Evolutionary conservation across 495 filamentous ascomycete species (phyloP).

Genomic region (Mycothermus thermophilus): DNA sequence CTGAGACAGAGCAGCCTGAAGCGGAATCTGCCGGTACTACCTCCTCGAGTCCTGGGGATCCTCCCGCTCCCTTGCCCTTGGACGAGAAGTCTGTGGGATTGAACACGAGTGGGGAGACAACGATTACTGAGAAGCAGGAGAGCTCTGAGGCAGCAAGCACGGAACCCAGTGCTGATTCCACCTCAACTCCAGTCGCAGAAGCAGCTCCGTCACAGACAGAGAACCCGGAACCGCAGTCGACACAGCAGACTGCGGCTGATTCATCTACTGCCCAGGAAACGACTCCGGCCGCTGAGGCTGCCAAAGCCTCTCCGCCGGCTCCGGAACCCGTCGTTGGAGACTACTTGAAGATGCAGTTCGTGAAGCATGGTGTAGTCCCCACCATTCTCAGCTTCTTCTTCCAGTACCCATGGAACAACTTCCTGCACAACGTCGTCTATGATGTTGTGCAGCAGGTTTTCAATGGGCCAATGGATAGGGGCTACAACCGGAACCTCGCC

Average conservation of each 20-base stretch:
- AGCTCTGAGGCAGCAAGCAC: too few relatives aligned
- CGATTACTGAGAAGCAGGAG: too few relatives aligned
- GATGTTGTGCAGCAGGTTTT: constrained; percentile 99
- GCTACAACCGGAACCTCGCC: constrained; percentile 84
- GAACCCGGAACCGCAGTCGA: too few relatives aligned
- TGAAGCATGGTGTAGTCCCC: constrained; percentile 84
- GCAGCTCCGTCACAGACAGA: too few relatives aligned
- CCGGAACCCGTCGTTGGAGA: constrained; percentile 85
- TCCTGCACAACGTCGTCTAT: constrained; percentile 98
- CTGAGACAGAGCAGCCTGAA: too few relatives aligned
- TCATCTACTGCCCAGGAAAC: not conserved
- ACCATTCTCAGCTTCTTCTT: constrained; percentile 98
- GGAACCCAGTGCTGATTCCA: too few relatives aligned
- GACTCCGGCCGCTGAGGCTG: not conserved
- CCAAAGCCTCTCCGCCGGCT: constrained; percentile 2
- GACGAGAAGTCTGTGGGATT: too few relatives aligned
- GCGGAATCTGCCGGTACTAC: too few relatives aligned
- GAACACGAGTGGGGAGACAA: too few relatives aligned
- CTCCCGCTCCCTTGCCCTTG: constrained; percentile 53
- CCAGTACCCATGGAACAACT: constrained; percentile 98
- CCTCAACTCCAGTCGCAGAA: too few relatives aligned
- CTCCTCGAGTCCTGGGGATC: constrained; percentile 49
- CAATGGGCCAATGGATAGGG: constrained; percentile 93
- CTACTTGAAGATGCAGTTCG: constrained; percentile 91
- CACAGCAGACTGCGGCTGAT: too few relatives aligned